Percentiles rank a stretch among this genome's conserved stretches.
phyloP scores from a whole-genome alignment of 805 yeast species.

The Schwanniomyces yamadae region DNA sequence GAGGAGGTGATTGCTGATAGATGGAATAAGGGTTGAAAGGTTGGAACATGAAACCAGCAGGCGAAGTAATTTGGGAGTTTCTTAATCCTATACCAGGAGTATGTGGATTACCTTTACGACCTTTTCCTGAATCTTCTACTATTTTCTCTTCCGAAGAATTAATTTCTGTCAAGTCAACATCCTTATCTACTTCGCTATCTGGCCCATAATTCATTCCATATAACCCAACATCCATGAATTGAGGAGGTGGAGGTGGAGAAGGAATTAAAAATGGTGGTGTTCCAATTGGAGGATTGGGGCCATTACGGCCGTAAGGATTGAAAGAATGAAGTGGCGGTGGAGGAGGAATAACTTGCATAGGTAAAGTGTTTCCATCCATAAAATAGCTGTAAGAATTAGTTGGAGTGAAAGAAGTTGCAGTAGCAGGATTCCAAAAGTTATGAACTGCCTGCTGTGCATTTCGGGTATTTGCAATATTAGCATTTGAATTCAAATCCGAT shows the following conservation, averaged over 20 bases:
- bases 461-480: conserved; percentile 8
- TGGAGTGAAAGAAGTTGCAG: conserved; percentile 61
- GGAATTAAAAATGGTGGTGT: conserved; percentile 38
- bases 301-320: conserved; percentile 33
- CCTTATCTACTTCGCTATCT: conserved; percentile 3
- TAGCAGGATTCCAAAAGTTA: conserved; percentile 66
- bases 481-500: conserved; percentile 23
- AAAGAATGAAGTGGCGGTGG: conserved; percentile 18
- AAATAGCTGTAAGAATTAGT: conserved; percentile 22
- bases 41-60: conserved; percentile 47
- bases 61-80: conserved; percentile 31
- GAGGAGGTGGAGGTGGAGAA: conserved; percentile 33
- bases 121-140: conserved; percentile 1
- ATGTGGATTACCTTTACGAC: conserved; percentile 6
- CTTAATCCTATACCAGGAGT: conserved; percentile 34
- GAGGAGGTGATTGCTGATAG: conserved; percentile 28
- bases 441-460: conserved; percentile 10
- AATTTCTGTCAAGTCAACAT: conserved; percentile 6
- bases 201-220: conserved; percentile 27
- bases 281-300: conserved; percentile 32
- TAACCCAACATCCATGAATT: conserved; percentile 37
- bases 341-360: conserved; percentile 22
- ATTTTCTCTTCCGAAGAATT: neutral
- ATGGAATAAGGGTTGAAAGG: conserved; percentile 50
- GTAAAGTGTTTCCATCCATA: conserved; percentile 20